Evolutionary conservation across 768 basidiomycete genomes (phyloP).

Genomic region (Mycena leptocephala): DNA sequence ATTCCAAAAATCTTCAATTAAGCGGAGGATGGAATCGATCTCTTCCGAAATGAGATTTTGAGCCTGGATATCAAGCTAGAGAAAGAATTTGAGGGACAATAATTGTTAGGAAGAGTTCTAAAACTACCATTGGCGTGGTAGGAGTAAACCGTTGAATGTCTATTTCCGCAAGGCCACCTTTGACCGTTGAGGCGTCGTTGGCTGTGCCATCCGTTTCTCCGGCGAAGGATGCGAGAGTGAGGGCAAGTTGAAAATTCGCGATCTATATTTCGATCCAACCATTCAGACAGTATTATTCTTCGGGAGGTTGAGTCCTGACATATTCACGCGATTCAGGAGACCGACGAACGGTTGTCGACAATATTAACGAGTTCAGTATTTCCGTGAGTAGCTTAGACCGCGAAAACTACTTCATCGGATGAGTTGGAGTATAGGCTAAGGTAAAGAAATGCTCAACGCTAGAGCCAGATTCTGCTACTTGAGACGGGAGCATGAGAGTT

Average conservation of each 20-base stretch:
- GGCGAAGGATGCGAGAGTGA: not conserved
- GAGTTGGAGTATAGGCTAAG: not conserved
- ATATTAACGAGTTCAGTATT: slow-evolving; percentile 12
- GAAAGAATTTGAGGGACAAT: not conserved
- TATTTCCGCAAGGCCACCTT: slow-evolving; percentile 10
- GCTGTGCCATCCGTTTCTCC: not conserved
- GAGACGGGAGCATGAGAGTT: not conserved
- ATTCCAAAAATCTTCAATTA: slow-evolving; percentile 15
- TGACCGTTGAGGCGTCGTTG: not conserved
- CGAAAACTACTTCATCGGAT: not conserved
- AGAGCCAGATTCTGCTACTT: not conserved
- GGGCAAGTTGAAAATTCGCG: not conserved
- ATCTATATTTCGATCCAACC: not conserved
- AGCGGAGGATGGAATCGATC: slow-evolving; percentile 1
- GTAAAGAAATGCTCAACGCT: not conserved
- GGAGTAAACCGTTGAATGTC: slow-evolving; percentile 21
- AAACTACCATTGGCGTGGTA: not conserved
- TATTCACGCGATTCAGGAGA: slow-evolving; percentile 12
- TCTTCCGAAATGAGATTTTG: slow-evolving; percentile 16
- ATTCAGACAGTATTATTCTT: not conserved
- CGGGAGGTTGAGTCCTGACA: not conserved
- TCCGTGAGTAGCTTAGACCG: not conserved
- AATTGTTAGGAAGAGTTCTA: too few relatives aligned
- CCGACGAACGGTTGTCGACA: not conserved
- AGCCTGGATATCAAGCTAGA: not conserved